phyloP scores from a whole-genome alignment of 805 yeast genomes.

The Teunomyces gatunensis region DNA sequence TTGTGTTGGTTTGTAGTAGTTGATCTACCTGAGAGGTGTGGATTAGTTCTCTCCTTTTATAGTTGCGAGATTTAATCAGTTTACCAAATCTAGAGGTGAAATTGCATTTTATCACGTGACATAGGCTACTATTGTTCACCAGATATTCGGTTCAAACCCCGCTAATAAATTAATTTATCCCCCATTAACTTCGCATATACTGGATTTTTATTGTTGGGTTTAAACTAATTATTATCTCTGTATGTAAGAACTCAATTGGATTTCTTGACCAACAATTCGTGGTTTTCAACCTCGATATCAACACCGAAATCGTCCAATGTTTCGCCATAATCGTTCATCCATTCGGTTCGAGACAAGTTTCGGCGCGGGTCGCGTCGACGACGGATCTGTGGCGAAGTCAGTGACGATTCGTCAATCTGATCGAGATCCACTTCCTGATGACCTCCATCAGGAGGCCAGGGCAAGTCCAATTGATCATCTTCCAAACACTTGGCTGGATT shows the following conservation, averaged over 20 bases:
- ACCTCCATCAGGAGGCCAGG: slow-evolving; percentile 95
- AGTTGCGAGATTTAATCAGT: neutral
- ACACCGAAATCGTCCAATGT: slow-evolving; percentile 83
- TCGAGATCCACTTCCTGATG: slow-evolving; percentile 29
- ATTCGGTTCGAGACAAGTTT: slow-evolving; percentile 43
- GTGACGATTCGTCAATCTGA: neutral
- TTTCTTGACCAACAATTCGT: slow-evolving; percentile 3
- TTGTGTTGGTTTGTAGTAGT: neutral
- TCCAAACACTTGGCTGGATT: slow-evolving; percentile 47
- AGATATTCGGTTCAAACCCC: neutral
- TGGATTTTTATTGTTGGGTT: too few relatives aligned
- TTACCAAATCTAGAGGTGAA: neutral
- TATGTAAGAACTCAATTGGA: neutral
- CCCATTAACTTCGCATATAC: too few relatives aligned
- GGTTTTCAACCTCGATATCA: slow-evolving; percentile 61
- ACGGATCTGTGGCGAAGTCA: slow-evolving; percentile 17
- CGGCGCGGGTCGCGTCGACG: slow-evolving; percentile 37
- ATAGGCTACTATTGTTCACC: neutral
- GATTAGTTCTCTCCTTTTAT: neutral
- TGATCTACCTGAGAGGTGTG: neutral
- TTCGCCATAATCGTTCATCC: slow-evolving; percentile 86
- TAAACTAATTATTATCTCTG: too few relatives aligned
- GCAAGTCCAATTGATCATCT: slow-evolving; percentile 60
- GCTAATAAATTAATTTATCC: too few relatives aligned
- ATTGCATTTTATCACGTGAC: slow-evolving; percentile 3